phyloP scores from a whole-genome alignment of 129 eudicot genomes.

The Pulicaria dysenterica region DNA sequence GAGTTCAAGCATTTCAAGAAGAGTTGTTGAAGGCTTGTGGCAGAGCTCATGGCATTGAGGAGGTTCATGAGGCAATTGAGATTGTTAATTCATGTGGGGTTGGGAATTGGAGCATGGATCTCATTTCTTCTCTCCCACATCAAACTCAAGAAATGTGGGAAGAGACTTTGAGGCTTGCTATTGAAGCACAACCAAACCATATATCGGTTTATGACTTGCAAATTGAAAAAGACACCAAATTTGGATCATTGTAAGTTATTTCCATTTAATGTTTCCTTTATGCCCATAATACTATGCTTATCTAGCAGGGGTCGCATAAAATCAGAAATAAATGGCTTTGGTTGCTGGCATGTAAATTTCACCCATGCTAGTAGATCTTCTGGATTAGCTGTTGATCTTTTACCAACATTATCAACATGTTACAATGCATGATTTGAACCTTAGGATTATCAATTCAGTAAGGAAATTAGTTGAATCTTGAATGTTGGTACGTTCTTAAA shows the following conservation, averaged over 20 bases:
- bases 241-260: slow-evolving; percentile 69
- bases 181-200: slow-evolving; percentile 69
- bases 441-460: not conserved
- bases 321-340: not conserved
- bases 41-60: slow-evolving; percentile 78
- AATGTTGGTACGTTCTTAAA: too few relatives aligned
- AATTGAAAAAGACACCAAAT: slow-evolving; percentile 82
- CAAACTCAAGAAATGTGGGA: slow-evolving; percentile 91
- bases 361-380: not conserved
- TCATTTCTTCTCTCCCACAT: slow-evolving; percentile 87
- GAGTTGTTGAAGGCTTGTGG: slow-evolving; percentile 86
- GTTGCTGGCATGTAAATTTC: not conserved
- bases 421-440: not conserved
- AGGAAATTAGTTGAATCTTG: too few relatives aligned
- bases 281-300: not conserved
- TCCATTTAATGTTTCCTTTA: not conserved
- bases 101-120: slow-evolving; percentile 89
- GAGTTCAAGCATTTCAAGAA: slow-evolving; percentile 95
- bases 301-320: not conserved
- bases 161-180: slow-evolving; percentile 66
- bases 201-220: slow-evolving; percentile 92
- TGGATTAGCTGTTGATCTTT: not conserved
- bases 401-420: slow-evolving; percentile 1
- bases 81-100: slow-evolving; percentile 70
- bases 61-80: slow-evolving; percentile 79